These are phyloP conservation scores for Theobroma cacao DNA, from an alignment of 345 rosid species.

Conservation along the genomic window DNA sequence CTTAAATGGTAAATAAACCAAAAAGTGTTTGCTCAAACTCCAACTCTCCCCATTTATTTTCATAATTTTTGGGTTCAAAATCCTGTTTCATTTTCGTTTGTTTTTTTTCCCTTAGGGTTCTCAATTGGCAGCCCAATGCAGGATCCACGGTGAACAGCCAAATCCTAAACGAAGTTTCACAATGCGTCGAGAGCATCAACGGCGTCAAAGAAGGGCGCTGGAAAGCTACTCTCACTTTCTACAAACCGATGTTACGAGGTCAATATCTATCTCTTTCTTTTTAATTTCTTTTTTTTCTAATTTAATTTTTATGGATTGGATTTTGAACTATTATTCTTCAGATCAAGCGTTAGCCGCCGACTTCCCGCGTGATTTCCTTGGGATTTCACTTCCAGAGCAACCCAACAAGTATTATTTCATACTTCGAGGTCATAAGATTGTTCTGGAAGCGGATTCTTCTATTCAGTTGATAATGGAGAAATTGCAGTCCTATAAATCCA, in stretches of 20 bases:
- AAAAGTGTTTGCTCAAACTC: not conserved
- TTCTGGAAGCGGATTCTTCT: constrained; percentile 74
- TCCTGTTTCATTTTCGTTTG: not conserved
- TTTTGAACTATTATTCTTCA: constrained; percentile 4
- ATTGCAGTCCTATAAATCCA: constrained; percentile 82
- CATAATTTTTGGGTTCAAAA: not conserved
- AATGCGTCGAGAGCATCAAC: constrained; percentile 80
- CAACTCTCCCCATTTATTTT: not conserved
- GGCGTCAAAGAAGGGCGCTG: constrained; percentile 89
- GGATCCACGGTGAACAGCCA: constrained; percentile 82
- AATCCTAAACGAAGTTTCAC: constrained; percentile 77
- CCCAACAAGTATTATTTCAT: constrained; percentile 81
- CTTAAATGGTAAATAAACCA: constrained; percentile 39
- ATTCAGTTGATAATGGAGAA: constrained; percentile 93
- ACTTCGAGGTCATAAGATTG: constrained; percentile 61
- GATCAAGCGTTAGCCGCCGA: constrained; percentile 51
- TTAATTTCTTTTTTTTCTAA: not conserved
- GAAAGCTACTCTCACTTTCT: constrained; percentile 78
- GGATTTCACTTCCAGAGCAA: constrained; percentile 72
- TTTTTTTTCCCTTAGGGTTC: constrained; percentile 51
- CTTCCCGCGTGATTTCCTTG: constrained; percentile 78
- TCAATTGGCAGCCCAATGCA: constrained; percentile 89
- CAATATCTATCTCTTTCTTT: not conserved
- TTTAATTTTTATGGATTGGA: not conserved
- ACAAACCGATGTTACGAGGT: constrained; percentile 66